Evolutionary conservation across 257 asterid species (phyloP), one percentile per base, ranked within the genome.

Genomic region (Nicotiana paniculata): DNA sequence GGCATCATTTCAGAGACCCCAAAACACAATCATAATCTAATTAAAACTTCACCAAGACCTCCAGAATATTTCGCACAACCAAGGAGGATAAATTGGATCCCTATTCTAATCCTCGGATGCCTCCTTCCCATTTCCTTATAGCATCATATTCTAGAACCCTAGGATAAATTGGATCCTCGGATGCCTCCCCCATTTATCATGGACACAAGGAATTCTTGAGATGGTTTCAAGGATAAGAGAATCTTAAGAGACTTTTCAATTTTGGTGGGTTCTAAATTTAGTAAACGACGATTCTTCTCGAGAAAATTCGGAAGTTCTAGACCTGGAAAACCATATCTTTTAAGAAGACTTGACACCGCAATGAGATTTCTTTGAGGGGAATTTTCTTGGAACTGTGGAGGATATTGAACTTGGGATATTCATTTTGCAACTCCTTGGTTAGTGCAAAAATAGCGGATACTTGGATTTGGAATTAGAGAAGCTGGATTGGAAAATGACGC

Each of bases 251-350:
- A 93, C 32, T 88, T 90, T 82, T 90, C 93, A 61, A 91, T 85
- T 30, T 88, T 86, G 10, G 83, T 43, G 43, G 89, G 85, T 77
- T 79, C 81, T 54, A 86, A 88, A 32, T 85, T 69, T 48, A 88
- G 91, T 58, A 95, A 84, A 87, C 86, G 86, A 0, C 69, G 90
- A 61, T 91, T 91, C 77, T 81, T 88, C 77, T 77, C 82, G 11
- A 95, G 87, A 80, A 93, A 92, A 81, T 80, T 54, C 2, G 87
- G 88, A 77, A 91, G 61, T 10, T 86, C 84, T 37, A 85, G 79
- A 55, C 87, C 87, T 26, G 91, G 88, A 82, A 92, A 91, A 53
- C 95, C 98, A 70, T 93, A 90, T 87, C 89, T 89, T 67, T 82
- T 90, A 84, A 95, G 90, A 81, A 90, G 88, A 84, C 54, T 87